These are phyloP conservation scores for Rosa chinensis DNA, from an alignment of 306 rosid genomes.

Conservation along the genomic window DNA sequence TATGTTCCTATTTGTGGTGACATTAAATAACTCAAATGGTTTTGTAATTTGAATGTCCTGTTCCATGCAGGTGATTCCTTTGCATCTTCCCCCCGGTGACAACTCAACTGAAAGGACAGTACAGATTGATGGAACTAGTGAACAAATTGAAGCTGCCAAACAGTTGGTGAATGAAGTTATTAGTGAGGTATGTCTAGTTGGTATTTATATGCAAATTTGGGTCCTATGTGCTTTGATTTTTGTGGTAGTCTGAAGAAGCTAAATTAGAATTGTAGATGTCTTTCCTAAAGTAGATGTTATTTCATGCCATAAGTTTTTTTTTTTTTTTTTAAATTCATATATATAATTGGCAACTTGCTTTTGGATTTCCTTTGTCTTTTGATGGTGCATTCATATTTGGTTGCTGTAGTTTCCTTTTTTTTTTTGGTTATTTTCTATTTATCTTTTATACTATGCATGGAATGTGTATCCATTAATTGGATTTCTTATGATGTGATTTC, in stretches of 20 bases:
- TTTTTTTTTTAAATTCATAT: background rate
- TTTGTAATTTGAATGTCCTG: background rate
- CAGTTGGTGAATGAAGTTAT: slow-evolving; percentile 78
- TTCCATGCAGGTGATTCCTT: slow-evolving; percentile 75
- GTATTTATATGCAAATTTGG: slow-evolving; percentile 28
- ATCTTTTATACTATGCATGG: background rate
- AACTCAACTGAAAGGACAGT: slow-evolving; percentile 76
- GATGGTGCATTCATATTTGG: background rate
- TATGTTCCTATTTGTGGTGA: background rate
- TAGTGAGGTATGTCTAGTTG: slow-evolving; percentile 70
- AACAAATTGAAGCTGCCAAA: slow-evolving; percentile 88
- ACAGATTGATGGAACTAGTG: slow-evolving; percentile 86
- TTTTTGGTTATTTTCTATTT: background rate
- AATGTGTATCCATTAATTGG: background rate
- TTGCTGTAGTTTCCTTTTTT: background rate
- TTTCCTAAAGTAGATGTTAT: background rate
- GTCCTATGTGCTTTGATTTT: slow-evolving; percentile 18
- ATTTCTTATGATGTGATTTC: background rate
- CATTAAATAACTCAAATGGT: background rate
- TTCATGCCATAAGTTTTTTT: background rate
- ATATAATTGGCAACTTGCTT: background rate
- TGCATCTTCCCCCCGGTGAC: slow-evolving; percentile 99
- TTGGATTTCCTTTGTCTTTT: background rate
- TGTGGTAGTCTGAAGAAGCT: background rate
- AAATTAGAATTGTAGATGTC: background rate